These are phyloP conservation scores for carrot (Daucus carota) DNA, from an alignment of 129 eudicot species.

Conservation along the genomic window DH1_v3.0 NC_030382.2:54748001-54748500, in stretches of 20 bases:
- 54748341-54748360: neutral
- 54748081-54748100: constrained; percentile 15
- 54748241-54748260: constrained; percentile 42
- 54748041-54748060: neutral
- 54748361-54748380: neutral
- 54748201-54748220: constrained; percentile 56
- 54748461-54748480: neutral
- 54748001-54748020: constrained; percentile 33
- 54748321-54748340: neutral
- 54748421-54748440: neutral
- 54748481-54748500: neutral
- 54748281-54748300: neutral
- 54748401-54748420: neutral
- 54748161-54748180: constrained; percentile 57
- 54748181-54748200: constrained; percentile 60
- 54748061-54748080: neutral
- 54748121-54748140: constrained; percentile 73
- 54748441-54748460: neutral
- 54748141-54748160: constrained; percentile 75
- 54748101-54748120: constrained; percentile 31
- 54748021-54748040: neutral
- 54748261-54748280: constrained; percentile 64
- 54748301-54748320: neutral
- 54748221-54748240: constrained; percentile 60
- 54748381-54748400: neutral